phyloP scores from a whole-genome alignment of 805 yeast genomes.

The Jamesozyma rosinii region DNA sequence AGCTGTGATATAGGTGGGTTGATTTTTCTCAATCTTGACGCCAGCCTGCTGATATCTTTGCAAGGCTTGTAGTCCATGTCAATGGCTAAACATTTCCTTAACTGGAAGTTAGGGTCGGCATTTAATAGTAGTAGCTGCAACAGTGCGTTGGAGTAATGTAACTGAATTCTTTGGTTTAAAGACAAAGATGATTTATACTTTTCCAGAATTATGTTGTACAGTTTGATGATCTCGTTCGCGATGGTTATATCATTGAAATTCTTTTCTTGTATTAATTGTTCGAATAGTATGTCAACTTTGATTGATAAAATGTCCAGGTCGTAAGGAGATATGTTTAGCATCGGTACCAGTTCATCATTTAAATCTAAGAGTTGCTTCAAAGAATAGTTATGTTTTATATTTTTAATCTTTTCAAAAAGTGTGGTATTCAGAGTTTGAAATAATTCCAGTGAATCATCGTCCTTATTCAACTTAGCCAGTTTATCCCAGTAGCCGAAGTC shows the following conservation, averaged over 20 bases:
- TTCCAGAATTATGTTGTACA: conserved; percentile 20
- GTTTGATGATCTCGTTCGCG: conserved; percentile 18
- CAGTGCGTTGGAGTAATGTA: conserved; percentile 27
- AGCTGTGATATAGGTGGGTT: conserved; percentile 34
- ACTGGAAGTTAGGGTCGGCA: conserved; percentile 44
- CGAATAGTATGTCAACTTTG: conserved; percentile 13
- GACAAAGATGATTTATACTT: conserved; percentile 21
- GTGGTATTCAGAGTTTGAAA: conserved; percentile 13
- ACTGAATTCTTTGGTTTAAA: conserved; percentile 21
- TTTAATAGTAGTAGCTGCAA: conserved; percentile 44
- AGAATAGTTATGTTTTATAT: background rate
- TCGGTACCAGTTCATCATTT: conserved; percentile 26
- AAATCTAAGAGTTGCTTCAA: conserved; percentile 16
- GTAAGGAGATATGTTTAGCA: conserved; percentile 37
- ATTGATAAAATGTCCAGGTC: conserved; percentile 30
- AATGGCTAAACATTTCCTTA: conserved; percentile 61
- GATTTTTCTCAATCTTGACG: conserved; percentile 34
- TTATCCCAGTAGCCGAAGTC: conserved; percentile 44
- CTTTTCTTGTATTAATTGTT: conserved; percentile 14
- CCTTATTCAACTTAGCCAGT: conserved; percentile 11
- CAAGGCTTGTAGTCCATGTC: conserved; percentile 68
- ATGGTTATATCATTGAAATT: conserved; percentile 19
- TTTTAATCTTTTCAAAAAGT: conserved; percentile 4
- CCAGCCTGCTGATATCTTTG: conserved; percentile 45
- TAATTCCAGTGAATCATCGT: conserved; percentile 12